Conservation (phyloP, 768 basidiomycete genomes). For the Paxillus ammoniavirescens region DNA sequence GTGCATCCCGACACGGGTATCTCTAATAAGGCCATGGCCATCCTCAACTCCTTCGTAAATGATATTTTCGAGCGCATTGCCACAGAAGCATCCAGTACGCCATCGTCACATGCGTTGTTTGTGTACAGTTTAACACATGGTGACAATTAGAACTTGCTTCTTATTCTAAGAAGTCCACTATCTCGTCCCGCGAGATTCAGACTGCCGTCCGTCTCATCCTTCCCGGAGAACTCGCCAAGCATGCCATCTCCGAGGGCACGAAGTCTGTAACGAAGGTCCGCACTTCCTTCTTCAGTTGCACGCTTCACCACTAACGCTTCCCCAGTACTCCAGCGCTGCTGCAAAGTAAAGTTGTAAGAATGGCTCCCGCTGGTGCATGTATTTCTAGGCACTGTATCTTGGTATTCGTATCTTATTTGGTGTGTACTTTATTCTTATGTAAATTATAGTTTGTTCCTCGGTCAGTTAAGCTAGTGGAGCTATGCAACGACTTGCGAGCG, state of each 20-base stretch:
- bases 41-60: conserved; percentile 94
- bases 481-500: too few relatives aligned
- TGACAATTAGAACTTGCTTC: conserved; percentile 77
- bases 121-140: not conserved
- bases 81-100: conserved; percentile 83
- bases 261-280: conserved; percentile 85
- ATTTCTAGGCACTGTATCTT: conserved; percentile 26
- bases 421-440: conserved; percentile 11
- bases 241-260: conserved; percentile 76
- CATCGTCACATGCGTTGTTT: not conserved
- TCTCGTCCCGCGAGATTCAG: conserved; percentile 98
- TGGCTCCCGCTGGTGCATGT: conserved; percentile 13
- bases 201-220: conserved; percentile 96
- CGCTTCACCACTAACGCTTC: conserved; percentile 8
- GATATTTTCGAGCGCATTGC: conserved; percentile 96
- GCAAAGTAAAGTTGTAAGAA: conserved; percentile 49
- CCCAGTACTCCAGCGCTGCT: conserved; percentile 69
- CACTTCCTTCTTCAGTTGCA: not conserved
- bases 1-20: conserved; percentile 99
- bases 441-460: not conserved
- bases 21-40: conserved; percentile 98
- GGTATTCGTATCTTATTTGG: conserved; percentile 21
- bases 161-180: conserved; percentile 98
- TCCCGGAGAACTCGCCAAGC: conserved; percentile 91
- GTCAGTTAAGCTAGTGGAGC: too few relatives aligned